Conservation (phyloP, 2,329 filamentous ascomycete genomes). For the Apiospora aurea region DNA sequence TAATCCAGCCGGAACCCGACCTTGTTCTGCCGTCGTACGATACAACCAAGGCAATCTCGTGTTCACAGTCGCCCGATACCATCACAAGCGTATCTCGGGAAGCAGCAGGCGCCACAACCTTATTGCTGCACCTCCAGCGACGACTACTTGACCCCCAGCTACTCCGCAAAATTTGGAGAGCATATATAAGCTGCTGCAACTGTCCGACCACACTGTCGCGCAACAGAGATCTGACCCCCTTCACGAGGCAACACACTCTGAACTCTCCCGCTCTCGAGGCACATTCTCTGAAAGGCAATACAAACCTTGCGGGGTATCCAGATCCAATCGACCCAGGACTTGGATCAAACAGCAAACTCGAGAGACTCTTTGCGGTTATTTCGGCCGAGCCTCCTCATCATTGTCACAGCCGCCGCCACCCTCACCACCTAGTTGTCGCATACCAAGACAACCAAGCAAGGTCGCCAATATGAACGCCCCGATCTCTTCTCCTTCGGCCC, state of each 20-base stretch:
- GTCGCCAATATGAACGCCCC: constrained; percentile 41
- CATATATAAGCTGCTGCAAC: constrained; percentile 22
- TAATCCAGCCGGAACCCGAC: constrained; percentile 1
- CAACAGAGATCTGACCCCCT: neutral
- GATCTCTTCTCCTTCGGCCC: constrained; percentile 34
- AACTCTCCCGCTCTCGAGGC: constrained; percentile 9
- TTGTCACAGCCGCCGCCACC: neutral
- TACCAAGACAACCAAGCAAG: constrained; percentile 6
- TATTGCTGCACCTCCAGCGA: constrained; percentile 18
- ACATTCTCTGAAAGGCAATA: neutral
- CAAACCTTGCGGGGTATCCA: neutral
- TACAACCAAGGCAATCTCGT: constrained; percentile 12
- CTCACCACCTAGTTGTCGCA: neutral
- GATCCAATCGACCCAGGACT: neutral
- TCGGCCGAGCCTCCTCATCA: neutral
- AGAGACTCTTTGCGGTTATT: neutral
- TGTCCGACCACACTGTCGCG: constrained; percentile 21
- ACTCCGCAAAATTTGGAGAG: constrained; percentile 20
- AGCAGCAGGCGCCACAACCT: constrained; percentile 21
- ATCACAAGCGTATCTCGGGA: constrained; percentile 10
- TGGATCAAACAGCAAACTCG: neutral
- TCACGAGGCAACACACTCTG: neutral
- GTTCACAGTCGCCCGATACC: constrained; percentile 20
- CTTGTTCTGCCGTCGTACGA: constrained; percentile 8
- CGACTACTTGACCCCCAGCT: neutral